Base-by-base conservation (phyloP, 2,329 filamentous ascomycete genomes). In the Claviceps sp. region DNA sequence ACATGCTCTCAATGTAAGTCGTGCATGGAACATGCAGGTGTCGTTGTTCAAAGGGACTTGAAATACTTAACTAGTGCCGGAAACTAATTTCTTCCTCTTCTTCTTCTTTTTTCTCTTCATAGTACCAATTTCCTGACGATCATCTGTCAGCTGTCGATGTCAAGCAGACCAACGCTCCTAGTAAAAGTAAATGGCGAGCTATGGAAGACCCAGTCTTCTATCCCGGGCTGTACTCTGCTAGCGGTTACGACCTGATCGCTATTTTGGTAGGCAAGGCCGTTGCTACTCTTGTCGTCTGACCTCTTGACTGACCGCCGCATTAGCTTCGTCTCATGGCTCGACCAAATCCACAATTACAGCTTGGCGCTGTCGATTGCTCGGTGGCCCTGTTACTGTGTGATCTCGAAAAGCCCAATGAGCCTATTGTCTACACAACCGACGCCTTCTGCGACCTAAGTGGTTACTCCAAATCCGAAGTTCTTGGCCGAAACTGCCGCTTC, bases 361-460 rank as follows among this genome's bases (percentile, higher is more conserved):
- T 95, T 43, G 89, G 89, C 6, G 78, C 87, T 0, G 82, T 95
- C 37, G 89, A 95, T 65, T 74, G 87, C 58, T 93, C 88, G 1
- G 93, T 88, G 62, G 85, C 89, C 2, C 82, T 95, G 56, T 78
- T 91, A 18, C 77, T 95, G 42, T 93, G 87, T 67, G 87, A 94
- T 65, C 81, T 89, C 36, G 75, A 78, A 43, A 76, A 79, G 58
- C 78, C 85, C 30, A 88, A 94, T 64, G 72, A 76, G 34, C 89
- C 89, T 2, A 89, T 95, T 54, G 79, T 94, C 8, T 95, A 94
- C 63, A 87, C 83, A 57, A 91, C 87, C 1, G 85, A 90, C 5
- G 78, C 87, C 34, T 95, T 94, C 63, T 78, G 82, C 59, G 72
- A 82, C 6, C 70, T 95, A 56, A 95, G 89, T 0, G 89, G 88